Percentiles rank a stretch among this genome's conserved stretches.
These are phyloP conservation scores for Podospora anserina DNA, from an alignment of 495 filamentous ascomycete species.

Conservation along the genomic window DNA sequence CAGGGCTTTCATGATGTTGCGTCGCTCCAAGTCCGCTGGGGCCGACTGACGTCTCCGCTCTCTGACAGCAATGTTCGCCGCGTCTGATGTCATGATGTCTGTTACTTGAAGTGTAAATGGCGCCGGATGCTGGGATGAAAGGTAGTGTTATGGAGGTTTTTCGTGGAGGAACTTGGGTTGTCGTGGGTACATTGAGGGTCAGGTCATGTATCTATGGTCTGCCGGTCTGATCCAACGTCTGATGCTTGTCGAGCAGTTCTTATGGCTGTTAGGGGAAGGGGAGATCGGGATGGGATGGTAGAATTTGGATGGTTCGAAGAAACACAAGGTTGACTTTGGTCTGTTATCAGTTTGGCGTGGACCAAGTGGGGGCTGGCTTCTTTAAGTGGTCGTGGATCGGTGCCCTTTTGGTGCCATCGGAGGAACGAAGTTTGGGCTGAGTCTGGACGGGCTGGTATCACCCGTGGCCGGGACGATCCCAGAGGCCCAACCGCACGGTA, in stretches of 20 bases:
- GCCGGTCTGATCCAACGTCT: background rate
- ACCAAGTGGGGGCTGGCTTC: slow-evolving; percentile 6
- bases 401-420: background rate
- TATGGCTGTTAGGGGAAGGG: background rate
- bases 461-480: background rate
- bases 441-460: slow-evolving; percentile 5
- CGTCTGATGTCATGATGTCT: slow-evolving; percentile 18
- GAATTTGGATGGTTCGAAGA: slow-evolving; percentile 1
- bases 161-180: slow-evolving; percentile 21
- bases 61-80: slow-evolving; percentile 32
- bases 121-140: background rate
- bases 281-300: background rate
- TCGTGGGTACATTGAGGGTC: slow-evolving; percentile 22
- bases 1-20: slow-evolving; percentile 32
- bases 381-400: slow-evolving; percentile 6
- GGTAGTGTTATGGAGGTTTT: slow-evolving; percentile 18
- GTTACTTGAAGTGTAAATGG: background rate
- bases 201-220: background rate
- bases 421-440: background rate
- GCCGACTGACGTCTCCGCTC: slow-evolving; percentile 26
- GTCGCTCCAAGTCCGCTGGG: slow-evolving; percentile 26
- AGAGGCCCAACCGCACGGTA: background rate
- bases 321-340: background rate
- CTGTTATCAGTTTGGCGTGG: slow-evolving; percentile 5
- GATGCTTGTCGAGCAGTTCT: background rate